Percentiles rank a stretch among this genome's conserved stretches.
Conservation (phyloP, 192 early-diverging fungal species). For the Linnemannia exigua region DNA sequence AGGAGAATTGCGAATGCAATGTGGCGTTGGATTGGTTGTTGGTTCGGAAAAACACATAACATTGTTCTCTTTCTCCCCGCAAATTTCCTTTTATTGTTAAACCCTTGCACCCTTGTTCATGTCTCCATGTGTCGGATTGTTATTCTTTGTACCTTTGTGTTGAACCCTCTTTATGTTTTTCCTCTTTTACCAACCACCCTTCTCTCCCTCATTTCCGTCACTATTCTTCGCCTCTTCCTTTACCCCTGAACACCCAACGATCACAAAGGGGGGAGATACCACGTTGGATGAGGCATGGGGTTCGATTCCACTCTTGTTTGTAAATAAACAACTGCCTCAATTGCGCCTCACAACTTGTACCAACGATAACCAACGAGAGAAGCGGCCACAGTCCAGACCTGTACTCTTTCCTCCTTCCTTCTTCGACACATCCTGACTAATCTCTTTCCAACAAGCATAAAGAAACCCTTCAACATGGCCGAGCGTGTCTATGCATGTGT, state of each 20-base stretch:
- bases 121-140: neutral
- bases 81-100: neutral
- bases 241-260: too few species aligned
- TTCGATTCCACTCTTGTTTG: too few species aligned
- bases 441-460: neutral
- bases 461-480: neutral
- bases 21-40: neutral
- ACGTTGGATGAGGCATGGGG: too few species aligned
- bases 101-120: neutral
- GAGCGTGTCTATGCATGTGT: neutral
- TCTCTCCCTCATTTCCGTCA: too few species aligned
- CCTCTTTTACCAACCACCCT: neutral
- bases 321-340: too few species aligned
- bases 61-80: slow-evolving; percentile 11
- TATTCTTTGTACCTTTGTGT: neutral
- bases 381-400: neutral
- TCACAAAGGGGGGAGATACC: too few species aligned
- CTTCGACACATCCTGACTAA: neutral
- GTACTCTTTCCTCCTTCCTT: neutral
- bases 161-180: neutral
- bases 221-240: too few species aligned
- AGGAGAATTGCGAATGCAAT: neutral
- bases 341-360: neutral
- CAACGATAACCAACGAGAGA: neutral
- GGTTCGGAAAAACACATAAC: neutral